Base-by-base conservation (phyloP, 2,329 filamentous ascomycete species). In the Cephalotrichum gorgonifer region DNA sequence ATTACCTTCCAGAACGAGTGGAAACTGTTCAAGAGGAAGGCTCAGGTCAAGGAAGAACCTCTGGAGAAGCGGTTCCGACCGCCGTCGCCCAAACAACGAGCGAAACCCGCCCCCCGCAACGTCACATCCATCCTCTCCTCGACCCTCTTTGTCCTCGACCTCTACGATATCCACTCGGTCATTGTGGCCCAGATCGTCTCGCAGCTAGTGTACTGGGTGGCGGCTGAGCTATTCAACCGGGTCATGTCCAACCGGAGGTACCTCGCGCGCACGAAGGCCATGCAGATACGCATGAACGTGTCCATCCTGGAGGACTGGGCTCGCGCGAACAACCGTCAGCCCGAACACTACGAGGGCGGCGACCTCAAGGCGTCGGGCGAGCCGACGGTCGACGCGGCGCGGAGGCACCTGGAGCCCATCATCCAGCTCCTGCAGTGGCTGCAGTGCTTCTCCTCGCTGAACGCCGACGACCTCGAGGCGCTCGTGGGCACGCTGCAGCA, bases 201-300 rank as follows among this genome's bases (percentile, higher is more conserved):
- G 3, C 93, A 98, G 61, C 75, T 98, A 2, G 76, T 97, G 42
- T 98, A 96, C 69, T 98, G 93, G 93, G 76, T 98, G 15, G 87
- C 90, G 6, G 88, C 91, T 0, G 93, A 98, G 66, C 79, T 97
- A 8, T 98, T 98, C 71, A 98, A 98, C 65, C 85, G 91, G 51
- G 87, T 98, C 64, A 95, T 98, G 87, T 91, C 87, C 27, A 96
- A 94, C 60, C 81, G 88, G 55, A 90, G 91, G 63, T 98, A 96
- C 60, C 75, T 98, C 9, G 91, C 93, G 6, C 79, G 93, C 48
- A 98, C 93, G 17, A 98, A 98, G 66, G 93, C 93, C 3, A 98
- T 98, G 93, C 93, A 98, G 64, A 97, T 98, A 57, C 87, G 93
- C 56, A 97, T 98, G 90, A 98, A 98, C 62, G 82, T 98, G 6